Percentiles rank a stretch among this genome's conserved stretches.
These are phyloP conservation scores for Aquilaria yunnanensis DNA, from an alignment of 345 rosid genomes.

Conservation along the genomic window DNA sequence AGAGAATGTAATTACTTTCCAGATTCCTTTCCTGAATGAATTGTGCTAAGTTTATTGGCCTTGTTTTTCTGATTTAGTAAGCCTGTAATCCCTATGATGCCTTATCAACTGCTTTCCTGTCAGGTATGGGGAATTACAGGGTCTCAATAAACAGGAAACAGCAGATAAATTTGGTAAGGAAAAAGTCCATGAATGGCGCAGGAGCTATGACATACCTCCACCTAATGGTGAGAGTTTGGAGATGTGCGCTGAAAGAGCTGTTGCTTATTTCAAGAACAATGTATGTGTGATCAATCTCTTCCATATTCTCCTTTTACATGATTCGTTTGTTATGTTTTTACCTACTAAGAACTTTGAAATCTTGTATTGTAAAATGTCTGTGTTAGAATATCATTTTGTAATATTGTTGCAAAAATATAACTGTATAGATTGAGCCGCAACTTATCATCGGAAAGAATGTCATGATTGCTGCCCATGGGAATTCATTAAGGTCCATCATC, in stretches of 20 bases:
- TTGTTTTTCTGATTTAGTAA: too few species aligned
- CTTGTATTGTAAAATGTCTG: too few species aligned
- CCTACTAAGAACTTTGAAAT: too few species aligned
- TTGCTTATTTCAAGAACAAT: slow-evolving; percentile 51
- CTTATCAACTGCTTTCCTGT: slow-evolving; percentile 10
- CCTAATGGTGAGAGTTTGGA: slow-evolving; percentile 98
- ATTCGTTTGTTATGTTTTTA: too few species aligned
- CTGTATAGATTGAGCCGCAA: slow-evolving; percentile 73
- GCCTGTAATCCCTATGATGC: neutral
- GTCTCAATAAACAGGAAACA: slow-evolving; percentile 94
- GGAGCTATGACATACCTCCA: slow-evolving; percentile 93
- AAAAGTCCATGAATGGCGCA: slow-evolving; percentile 94
- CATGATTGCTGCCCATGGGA: slow-evolving; percentile 96
- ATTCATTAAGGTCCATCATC: slow-evolving; percentile 87
- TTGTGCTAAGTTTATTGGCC: neutral
- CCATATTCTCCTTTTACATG: too few species aligned
- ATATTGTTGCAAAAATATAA: too few species aligned
- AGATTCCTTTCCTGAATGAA: neutral
- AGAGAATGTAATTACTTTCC: slow-evolving; percentile 65
- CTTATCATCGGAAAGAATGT: slow-evolving; percentile 70
- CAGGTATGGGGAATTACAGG: slow-evolving; percentile 97
- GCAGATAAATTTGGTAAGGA: slow-evolving; percentile 91
- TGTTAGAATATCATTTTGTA: too few species aligned
- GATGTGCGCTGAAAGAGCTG: slow-evolving; percentile 98
- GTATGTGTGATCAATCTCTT: slow-evolving; percentile 15